Percentiles rank a stretch among this genome's conserved stretches.
Conservation (phyloP, 345 rosid genomes). For the Limnanthes douglasii region DNA sequence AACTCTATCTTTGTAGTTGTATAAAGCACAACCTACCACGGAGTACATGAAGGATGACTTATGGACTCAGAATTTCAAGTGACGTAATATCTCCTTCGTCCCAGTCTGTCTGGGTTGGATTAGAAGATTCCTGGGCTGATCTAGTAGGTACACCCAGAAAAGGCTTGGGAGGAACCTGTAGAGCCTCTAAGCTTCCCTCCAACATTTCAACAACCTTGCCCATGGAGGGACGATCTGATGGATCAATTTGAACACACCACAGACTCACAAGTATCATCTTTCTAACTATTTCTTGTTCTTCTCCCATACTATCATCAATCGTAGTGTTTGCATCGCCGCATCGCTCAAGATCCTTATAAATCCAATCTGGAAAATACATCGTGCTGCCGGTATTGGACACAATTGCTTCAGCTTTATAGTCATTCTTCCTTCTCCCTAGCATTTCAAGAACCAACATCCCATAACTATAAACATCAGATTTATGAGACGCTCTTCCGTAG, state of each 20-base stretch:
- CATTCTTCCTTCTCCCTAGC: constrained; percentile 8
- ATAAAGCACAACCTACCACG: too few relatives aligned
- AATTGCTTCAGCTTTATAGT: constrained; percentile 3
- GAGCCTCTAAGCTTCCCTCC: constrained; percentile 13
- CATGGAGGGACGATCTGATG: constrained; percentile 14
- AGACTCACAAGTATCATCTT: constrained; percentile 15
- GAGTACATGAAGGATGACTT: too few relatives aligned
- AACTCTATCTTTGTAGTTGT: too few relatives aligned
- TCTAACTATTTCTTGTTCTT: constrained; percentile 8
- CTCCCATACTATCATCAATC: background rate
- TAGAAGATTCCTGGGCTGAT: background rate
- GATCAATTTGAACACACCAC: constrained; percentile 23
- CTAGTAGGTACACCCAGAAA: background rate
- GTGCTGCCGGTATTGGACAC: too few relatives aligned
- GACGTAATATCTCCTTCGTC: too few relatives aligned
- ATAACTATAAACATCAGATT: constrained; percentile 24
- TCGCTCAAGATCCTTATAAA: too few relatives aligned
- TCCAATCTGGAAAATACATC: constrained; percentile 13
- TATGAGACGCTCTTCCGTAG: constrained; percentile 22
- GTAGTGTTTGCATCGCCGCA: background rate
- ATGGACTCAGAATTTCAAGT: too few relatives aligned
- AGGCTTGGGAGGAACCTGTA: constrained; percentile 23
- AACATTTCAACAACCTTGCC: constrained; percentile 21
- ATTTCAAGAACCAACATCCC: constrained; percentile 18
- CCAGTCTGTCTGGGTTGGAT: too few relatives aligned